phyloP scores from a whole-genome alignment of 2,329 filamentous ascomycete species.

The Cadophora sp. region DNA sequence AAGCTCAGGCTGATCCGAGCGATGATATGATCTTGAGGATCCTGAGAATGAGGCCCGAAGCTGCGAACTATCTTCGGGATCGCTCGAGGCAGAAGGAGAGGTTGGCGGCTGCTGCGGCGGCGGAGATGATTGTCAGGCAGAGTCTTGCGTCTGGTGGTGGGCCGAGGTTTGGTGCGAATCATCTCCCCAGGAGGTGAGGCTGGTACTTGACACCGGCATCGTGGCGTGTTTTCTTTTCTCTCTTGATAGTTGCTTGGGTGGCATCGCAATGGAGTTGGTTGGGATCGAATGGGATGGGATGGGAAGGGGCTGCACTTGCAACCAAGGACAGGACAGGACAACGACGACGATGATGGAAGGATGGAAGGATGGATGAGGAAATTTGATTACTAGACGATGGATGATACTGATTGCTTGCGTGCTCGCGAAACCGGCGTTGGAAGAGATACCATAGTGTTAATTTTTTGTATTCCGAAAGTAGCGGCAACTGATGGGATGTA shows the following conservation, averaged over 20 bases:
- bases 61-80: constrained; percentile 85
- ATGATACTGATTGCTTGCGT: constrained; percentile 1
- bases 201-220: not conserved
- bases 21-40: constrained; percentile 99
- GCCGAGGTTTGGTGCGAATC: constrained; percentile 46
- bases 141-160: constrained; percentile 70
- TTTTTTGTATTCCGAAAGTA: not conserved
- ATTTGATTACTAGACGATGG: not conserved
- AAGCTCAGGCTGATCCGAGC: constrained; percentile 93
- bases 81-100: constrained; percentile 93
- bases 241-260: not conserved
- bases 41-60: constrained; percentile 92
- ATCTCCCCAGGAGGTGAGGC: constrained; percentile 44
- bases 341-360: constrained; percentile 4
- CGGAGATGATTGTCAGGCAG: constrained; percentile 92
- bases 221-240: not conserved
- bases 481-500: constrained; percentile 4
- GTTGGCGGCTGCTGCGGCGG: constrained; percentile 86
- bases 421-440: constrained; percentile 23
- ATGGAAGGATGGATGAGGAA: constrained; percentile 1
- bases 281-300: not conserved
- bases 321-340: constrained; percentile 14
- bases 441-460: constrained; percentile 37
- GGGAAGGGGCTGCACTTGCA: not conserved
- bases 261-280: constrained; percentile 28